A percentile compares a stretch with the other conserved stretches of the same genome.
These are phyloP conservation scores for Cochlearia excelsa DNA, from an alignment of 345 rosid species.

Conservation along the genomic window DNA sequence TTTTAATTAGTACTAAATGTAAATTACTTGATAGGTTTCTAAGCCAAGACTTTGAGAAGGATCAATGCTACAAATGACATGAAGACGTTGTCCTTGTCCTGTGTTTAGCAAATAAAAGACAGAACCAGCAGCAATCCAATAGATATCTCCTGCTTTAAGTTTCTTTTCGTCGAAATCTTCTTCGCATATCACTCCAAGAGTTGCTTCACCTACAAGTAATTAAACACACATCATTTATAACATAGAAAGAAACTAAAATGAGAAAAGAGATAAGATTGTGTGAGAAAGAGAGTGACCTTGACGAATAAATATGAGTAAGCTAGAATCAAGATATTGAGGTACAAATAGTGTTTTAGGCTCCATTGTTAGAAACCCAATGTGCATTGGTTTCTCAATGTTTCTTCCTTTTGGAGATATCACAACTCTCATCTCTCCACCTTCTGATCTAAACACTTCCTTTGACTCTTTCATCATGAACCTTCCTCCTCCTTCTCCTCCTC, in stretches of 20 bases:
- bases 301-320: conserved; percentile 63
- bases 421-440: conserved; percentile 73
- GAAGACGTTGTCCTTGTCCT: conserved; percentile 61
- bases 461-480: conserved; percentile 59
- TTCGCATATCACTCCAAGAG: conserved; percentile 56
- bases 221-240: neutral
- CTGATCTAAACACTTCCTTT: conserved; percentile 58
- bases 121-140: conserved; percentile 66
- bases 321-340: conserved; percentile 81
- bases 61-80: conserved; percentile 63
- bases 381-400: conserved; percentile 52
- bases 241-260: neutral
- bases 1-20: neutral
- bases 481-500: conserved; percentile 8
- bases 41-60: conserved; percentile 64
- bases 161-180: conserved; percentile 52
- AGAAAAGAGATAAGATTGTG: neutral
- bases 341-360: conserved; percentile 73
- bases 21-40: conserved; percentile 60
- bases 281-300: conserved; percentile 40
- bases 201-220: conserved; percentile 72
- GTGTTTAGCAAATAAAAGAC: conserved; percentile 73
- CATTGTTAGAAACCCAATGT: conserved; percentile 83
- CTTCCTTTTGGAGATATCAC: conserved; percentile 46
- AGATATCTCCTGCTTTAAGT: conserved; percentile 61